Evolutionary conservation across 345 rosid species (phyloP), one percentile per base, ranked within the genome.

Genomic region (Hibiscus tridactylites): DNA sequence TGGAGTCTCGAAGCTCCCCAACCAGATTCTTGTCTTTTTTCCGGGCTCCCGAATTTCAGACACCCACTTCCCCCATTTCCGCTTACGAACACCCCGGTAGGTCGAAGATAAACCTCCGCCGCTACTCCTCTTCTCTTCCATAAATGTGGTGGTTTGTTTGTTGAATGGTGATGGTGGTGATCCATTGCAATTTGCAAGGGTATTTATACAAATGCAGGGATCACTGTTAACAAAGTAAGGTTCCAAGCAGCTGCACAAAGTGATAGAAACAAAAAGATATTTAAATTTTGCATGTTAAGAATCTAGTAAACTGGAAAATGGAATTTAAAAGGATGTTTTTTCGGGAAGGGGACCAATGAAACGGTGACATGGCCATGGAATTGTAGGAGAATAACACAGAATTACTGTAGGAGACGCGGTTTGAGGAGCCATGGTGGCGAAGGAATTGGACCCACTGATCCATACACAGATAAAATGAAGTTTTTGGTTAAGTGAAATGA

Each of bases 51-150:
- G 84, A 58, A 93, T 93, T 75, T 93, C 98, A 0, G 98, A 91
- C 11, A 93, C 98, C 98, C 98, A 93, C 73, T 88, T 93, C 26
- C 98, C 98, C 98, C 98, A 93, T 79, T 90, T 91, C 53, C 98
- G 76, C 81, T 82, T 82, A 0, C 98, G 90, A 1, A 93, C 88
- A 0, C 98, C 98, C 80, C 92, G 77, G 58, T 85, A 93, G 24
- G 42, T 50, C 0, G 82, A 79, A 26, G 79, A 11, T 2, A 47
- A 59, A 1, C 82, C 82, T 2, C 65, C 24, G 11, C 11, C 46
- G 46, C 11, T 9, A 42, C 46, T 9, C 46, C 9, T 49, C 50
- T 6, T 37, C 16, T 46, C 70, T 21, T 73, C 79, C 75, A 74
- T 74, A 16, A n/a, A 4, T 16, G 10, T 46, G 9, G 6, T 11